These are phyloP conservation scores for Teratosphaeria epicoccoides DNA, from an alignment of 2,329 filamentous ascomycete genomes.

Conservation along the genomic window DNA sequence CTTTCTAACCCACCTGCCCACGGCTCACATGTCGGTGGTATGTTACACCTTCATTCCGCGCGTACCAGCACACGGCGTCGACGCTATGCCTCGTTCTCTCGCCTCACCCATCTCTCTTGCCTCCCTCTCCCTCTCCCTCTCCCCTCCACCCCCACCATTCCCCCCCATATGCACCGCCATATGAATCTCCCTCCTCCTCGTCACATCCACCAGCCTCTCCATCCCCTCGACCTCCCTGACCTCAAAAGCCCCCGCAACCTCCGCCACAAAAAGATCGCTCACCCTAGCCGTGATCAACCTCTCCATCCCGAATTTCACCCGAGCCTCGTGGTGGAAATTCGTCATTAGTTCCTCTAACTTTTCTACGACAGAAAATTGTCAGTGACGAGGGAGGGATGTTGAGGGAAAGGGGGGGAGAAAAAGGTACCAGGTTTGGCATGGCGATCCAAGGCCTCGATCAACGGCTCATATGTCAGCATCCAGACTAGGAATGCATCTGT, in stretches of 20 bases:
- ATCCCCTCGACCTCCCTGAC: conserved; percentile 6
- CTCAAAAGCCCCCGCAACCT: conserved; percentile 6
- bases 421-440: background rate
- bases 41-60: background rate
- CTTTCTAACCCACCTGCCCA: too few species aligned
- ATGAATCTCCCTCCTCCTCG: conserved; percentile 1
- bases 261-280: conserved; percentile 5
- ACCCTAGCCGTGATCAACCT: conserved; percentile 5
- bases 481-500: conserved; percentile 7
- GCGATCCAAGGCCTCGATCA: conserved; percentile 7
- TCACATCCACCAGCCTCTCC: conserved; percentile 7
- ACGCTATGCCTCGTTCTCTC: background rate
- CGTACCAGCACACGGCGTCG: background rate
- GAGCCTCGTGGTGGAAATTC: conserved; percentile 7
- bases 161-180: background rate
- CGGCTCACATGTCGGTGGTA: too few species aligned
- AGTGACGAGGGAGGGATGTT: too few species aligned
- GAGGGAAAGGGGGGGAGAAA: background rate
- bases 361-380: conserved; percentile 1
- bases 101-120: background rate
- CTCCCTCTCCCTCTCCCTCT: background rate
- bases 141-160: background rate
- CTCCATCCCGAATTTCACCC: conserved; percentile 3
- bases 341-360: conserved; percentile 4
- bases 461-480: conserved; percentile 11